Percentiles rank a stretch among this genome's conserved stretches.
Conservation (phyloP, 768 basidiomycete species). For the Brasilioporus rufonigricans region DNA sequence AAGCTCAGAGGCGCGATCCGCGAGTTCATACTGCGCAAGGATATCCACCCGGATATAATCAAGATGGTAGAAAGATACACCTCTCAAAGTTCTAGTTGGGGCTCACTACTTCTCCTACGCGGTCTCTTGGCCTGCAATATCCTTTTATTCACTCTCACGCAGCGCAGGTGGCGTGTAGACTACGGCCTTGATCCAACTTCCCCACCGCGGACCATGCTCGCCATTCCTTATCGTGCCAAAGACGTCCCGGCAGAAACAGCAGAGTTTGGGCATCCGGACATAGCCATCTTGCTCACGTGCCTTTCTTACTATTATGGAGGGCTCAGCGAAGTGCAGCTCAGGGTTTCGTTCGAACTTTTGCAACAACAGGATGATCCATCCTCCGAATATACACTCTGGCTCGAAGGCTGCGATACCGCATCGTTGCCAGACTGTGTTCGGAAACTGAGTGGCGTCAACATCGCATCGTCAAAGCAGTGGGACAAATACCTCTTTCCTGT, state of each 20-base stretch:
- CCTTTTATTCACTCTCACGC: background rate
- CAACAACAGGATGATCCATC: background rate
- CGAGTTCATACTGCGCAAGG: background rate
- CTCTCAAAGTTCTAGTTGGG: background rate
- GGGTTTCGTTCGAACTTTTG: background rate
- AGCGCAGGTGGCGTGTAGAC: background rate
- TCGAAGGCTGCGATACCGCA: background rate
- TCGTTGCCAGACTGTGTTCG: background rate
- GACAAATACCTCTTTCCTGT: background rate
- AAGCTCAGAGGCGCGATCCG: background rate
- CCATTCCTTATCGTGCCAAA: background rate
- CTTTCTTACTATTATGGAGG: background rate
- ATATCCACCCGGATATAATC: background rate
- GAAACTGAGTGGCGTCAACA: background rate
- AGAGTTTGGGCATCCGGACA: background rate
- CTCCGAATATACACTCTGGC: background rate
- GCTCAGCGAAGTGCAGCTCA: background rate
- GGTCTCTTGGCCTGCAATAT: background rate
- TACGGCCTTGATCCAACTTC: background rate
- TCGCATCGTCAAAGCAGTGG: background rate
- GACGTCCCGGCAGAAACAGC: background rate
- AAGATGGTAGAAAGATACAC: background rate
- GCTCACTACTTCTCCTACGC: background rate
- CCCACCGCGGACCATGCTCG: background rate
- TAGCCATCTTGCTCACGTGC: background rate